Conservation (phyloP, 352 stramenopile genomes). For the Aphanomyces euteiches region DNA sequence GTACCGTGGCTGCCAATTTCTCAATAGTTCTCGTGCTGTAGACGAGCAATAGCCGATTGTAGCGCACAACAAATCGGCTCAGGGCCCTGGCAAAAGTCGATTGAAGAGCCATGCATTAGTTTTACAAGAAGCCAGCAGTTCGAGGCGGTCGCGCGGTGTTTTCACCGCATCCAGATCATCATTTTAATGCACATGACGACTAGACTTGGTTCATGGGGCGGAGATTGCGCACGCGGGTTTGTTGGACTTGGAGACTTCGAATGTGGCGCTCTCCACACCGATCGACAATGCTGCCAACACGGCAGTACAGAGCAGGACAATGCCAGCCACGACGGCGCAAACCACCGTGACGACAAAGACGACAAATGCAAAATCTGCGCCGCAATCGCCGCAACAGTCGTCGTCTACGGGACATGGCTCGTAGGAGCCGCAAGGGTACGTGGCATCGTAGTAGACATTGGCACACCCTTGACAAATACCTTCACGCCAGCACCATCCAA, state of each 20-base stretch:
- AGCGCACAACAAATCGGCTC: too few relatives aligned
- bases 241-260: not conserved
- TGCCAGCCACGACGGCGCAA: constrained; percentile 9
- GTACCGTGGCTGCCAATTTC: too few relatives aligned
- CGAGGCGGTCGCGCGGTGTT: too few relatives aligned
- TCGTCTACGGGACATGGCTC: not conserved
- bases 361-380: not conserved
- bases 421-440: not conserved
- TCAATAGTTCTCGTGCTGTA: too few relatives aligned
- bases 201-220: too few relatives aligned
- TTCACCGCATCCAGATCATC: too few relatives aligned
- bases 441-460: not conserved
- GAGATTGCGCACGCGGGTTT: constrained; percentile 6
- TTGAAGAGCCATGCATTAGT: too few relatives aligned
- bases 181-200: too few relatives aligned
- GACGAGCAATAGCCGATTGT: too few relatives aligned
- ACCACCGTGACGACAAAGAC: constrained; percentile 13
- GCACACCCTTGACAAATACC: not conserved
- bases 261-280: constrained; percentile 9
- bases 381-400: not conserved
- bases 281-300: constrained; percentile 3
- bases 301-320: constrained; percentile 6
- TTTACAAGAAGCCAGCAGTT: too few relatives aligned
- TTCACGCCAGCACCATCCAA: not conserved
- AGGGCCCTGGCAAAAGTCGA: too few relatives aligned